These are phyloP conservation scores for Leptomonas seymouri DNA, from an alignment of 208 protist species.

Conservation along the genomic window DNA sequence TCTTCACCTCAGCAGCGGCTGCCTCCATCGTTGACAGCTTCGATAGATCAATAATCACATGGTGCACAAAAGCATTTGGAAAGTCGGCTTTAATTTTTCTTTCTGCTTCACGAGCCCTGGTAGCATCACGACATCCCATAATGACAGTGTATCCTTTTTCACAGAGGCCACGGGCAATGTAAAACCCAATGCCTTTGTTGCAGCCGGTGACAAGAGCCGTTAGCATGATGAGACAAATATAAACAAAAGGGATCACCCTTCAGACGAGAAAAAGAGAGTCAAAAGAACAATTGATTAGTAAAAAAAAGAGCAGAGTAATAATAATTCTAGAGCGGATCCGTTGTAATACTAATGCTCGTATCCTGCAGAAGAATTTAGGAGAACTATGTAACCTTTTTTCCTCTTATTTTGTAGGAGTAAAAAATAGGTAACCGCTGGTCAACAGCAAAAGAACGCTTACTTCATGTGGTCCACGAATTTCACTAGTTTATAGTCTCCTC, in stretches of 20 bases:
- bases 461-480: too few species aligned
- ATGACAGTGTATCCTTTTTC: conserved; percentile 34
- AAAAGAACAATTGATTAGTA: neutral
- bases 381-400: too few species aligned
- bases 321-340: too few species aligned
- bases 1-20: conserved; percentile 25
- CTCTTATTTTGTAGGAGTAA: too few species aligned
- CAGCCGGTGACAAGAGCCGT: conserved; percentile 36
- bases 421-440: too few species aligned
- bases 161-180: conserved; percentile 35
- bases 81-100: conserved; percentile 16
- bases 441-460: too few species aligned
- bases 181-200: conserved; percentile 42
- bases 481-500: too few species aligned
- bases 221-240: conserved; percentile 7
- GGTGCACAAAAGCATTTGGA: conserved; percentile 7
- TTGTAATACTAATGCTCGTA: too few species aligned
- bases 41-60: conserved; percentile 24
- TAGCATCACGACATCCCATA: conserved; percentile 34
- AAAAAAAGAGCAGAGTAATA: neutral
- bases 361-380: too few species aligned
- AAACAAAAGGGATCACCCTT: neutral
- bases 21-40: conserved; percentile 9
- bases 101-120: conserved; percentile 19
- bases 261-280: neutral